These are phyloP conservation scores for Calonectria hongkongensis DNA, from an alignment of 2,329 filamentous ascomycete species.

Conservation along the genomic window DNA sequence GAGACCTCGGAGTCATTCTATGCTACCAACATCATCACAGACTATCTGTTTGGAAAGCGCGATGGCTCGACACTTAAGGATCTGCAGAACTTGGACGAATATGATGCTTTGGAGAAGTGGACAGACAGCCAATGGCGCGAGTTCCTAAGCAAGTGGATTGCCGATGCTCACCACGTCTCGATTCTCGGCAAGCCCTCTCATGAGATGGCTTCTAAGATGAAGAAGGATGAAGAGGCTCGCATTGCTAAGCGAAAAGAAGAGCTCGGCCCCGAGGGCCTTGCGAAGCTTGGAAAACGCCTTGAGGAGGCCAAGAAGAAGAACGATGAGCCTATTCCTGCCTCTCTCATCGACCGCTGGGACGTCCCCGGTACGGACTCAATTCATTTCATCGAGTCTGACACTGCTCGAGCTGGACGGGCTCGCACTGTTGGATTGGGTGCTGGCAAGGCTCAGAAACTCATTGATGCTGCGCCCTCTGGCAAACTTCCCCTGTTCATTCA, in stretches of 20 bases:
- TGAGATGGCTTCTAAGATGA: constrained; percentile 86
- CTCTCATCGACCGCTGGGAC: constrained; percentile 86
- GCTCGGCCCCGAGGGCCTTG: constrained; percentile 88
- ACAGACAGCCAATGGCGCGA: constrained; percentile 87
- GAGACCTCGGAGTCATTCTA: constrained; percentile 90
- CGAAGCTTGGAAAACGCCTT: constrained; percentile 83
- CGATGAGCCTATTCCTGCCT: constrained; percentile 87
- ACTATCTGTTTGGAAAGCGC: constrained; percentile 91
- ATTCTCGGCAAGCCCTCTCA: constrained; percentile 91
- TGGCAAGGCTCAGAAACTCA: constrained; percentile 82
- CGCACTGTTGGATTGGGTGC: constrained; percentile 79
- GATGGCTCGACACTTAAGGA: constrained; percentile 85
- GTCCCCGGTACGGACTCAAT: constrained; percentile 93
- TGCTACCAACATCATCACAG: constrained; percentile 89
- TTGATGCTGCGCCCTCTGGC: constrained; percentile 79
- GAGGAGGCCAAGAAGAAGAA: constrained; percentile 92
- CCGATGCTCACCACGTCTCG: constrained; percentile 89
- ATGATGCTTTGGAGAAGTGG: constrained; percentile 86
- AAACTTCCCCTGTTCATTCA: constrained; percentile 92
- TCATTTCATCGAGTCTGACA: constrained; percentile 92
- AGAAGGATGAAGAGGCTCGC: constrained; percentile 86
- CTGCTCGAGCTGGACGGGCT: constrained; percentile 88
- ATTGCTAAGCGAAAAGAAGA: constrained; percentile 86
- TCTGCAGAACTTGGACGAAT: constrained; percentile 74
- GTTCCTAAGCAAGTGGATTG: constrained; percentile 89